Conservation (phyloP, 345 rosid species). For the Dimocarpus longan region DNA sequence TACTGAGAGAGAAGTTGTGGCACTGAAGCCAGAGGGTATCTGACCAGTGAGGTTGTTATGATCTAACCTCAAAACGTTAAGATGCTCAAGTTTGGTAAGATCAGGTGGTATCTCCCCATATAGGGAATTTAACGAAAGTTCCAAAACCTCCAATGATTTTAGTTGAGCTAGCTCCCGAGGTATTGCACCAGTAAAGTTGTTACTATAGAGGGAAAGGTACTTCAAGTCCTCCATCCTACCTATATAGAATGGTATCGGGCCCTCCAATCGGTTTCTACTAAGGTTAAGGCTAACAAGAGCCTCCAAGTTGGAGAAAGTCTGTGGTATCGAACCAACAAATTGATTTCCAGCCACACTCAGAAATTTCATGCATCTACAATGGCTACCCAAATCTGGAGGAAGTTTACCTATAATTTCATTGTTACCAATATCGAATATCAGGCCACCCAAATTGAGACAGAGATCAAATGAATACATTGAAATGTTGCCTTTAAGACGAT, state of each 20-base stretch:
- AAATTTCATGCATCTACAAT: conserved; percentile 40
- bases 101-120: conserved; percentile 46
- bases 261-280: conserved; percentile 44
- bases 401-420: conserved; percentile 45
- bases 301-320: conserved; percentile 31
- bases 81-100: conserved; percentile 42
- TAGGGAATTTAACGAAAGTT: conserved; percentile 46
- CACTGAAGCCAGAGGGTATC: conserved; percentile 42
- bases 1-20: conserved; percentile 40
- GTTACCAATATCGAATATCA: conserved; percentile 41
- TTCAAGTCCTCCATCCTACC: conserved; percentile 38
- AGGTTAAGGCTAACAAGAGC: conserved; percentile 44
- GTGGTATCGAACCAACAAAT: conserved; percentile 42
- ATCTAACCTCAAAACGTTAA: conserved; percentile 39
- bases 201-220: conserved; percentile 38
- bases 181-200: conserved; percentile 43
- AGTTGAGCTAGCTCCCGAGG: conserved; percentile 42
- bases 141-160: conserved; percentile 46
- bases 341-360: conserved; percentile 42
- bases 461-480: conserved; percentile 39
- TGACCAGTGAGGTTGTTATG: conserved; percentile 46
- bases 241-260: conserved; percentile 39
- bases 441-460: conserved; percentile 40
- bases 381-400: conserved; percentile 42
- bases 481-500: conserved; percentile 40